Evolutionary conservation across 108 stramenopile genomes (phyloP).

Genomic region (Skeletonema menzelii): DNA sequence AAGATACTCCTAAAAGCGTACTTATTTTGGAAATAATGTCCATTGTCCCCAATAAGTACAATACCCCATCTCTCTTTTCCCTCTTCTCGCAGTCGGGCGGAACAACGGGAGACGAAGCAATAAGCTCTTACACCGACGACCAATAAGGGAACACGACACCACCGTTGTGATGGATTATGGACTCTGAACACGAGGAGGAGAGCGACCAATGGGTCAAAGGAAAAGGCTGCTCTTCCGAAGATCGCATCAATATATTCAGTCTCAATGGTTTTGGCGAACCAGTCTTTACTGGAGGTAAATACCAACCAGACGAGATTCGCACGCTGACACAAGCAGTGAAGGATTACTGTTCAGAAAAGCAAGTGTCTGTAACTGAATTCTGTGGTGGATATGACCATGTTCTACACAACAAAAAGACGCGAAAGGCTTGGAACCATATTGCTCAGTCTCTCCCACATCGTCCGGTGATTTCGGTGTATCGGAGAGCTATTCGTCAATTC

Average conservation of each 20-base stretch:
- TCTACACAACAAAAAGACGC: slow-evolving; percentile 52
- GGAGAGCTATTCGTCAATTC: slow-evolving; percentile 72
- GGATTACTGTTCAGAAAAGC: slow-evolving; percentile 64
- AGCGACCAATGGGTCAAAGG: slow-evolving; percentile 23
- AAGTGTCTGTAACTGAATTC: slow-evolving; percentile 58
- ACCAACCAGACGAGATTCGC: slow-evolving; percentile 57
- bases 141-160: too few relatives aligned
- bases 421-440: slow-evolving; percentile 88
- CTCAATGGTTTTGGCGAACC: slow-evolving; percentile 66
- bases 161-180: neutral
- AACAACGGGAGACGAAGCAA: too few relatives aligned
- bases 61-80: too few relatives aligned
- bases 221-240: slow-evolving; percentile 15
- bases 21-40: too few relatives aligned
- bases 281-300: slow-evolving; percentile 62
- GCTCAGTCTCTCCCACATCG: slow-evolving; percentile 76
- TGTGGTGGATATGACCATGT: slow-evolving; percentile 77
- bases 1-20: too few relatives aligned
- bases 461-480: slow-evolving; percentile 77
- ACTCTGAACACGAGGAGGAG: neutral
- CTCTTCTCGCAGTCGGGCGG: too few relatives aligned
- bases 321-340: slow-evolving; percentile 54
- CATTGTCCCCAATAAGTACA: too few relatives aligned
- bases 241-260: slow-evolving; percentile 50
- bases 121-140: too few relatives aligned